phyloP scores from a whole-genome alignment of 129 eudicot genomes.

The Chrysanthemum lavandulifolium region DNA sequence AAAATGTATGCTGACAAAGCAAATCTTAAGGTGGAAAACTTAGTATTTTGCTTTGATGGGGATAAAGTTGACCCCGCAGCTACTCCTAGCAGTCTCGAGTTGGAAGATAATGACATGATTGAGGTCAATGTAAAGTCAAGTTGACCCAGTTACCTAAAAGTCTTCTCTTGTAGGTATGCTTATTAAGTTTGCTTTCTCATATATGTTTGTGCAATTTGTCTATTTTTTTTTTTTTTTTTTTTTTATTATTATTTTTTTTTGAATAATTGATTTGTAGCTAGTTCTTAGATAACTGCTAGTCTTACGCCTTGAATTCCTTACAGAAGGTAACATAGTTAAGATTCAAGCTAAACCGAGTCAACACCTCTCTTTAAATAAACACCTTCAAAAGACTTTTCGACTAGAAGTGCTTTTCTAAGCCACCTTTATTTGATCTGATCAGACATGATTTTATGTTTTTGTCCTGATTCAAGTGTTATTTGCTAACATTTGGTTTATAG shows the following conservation, averaged over 20 bases:
- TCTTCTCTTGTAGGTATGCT: not conserved
- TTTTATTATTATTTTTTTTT: not conserved
- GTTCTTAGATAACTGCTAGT: not conserved
- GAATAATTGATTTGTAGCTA: not conserved
- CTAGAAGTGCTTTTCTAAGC: not conserved
- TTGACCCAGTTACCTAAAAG: constrained; percentile 45
- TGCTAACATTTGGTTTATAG: not conserved
- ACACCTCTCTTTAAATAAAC: not conserved
- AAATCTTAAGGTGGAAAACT: constrained; percentile 46
- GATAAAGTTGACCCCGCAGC: constrained; percentile 69
- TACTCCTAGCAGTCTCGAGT: constrained; percentile 78
- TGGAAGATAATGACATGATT: constrained; percentile 90
- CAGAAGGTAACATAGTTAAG: not conserved
- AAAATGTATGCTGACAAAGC: constrained; percentile 65
- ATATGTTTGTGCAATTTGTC: not conserved
- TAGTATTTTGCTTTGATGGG: constrained; percentile 83
- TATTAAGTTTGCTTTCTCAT: constrained; percentile 1
- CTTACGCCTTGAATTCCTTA: not conserved
- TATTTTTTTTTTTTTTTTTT: not conserved
- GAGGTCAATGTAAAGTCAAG: constrained; percentile 76
- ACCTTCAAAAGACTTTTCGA: constrained; percentile 5
- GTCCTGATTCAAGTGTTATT: not conserved
- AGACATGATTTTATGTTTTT: not conserved
- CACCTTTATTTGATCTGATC: not conserved
- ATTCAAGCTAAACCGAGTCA: not conserved